Evolutionary conservation across 202 grass and related monocot species (phyloP).

Genomic region (Dendrocalamus latiflorus): DNA sequence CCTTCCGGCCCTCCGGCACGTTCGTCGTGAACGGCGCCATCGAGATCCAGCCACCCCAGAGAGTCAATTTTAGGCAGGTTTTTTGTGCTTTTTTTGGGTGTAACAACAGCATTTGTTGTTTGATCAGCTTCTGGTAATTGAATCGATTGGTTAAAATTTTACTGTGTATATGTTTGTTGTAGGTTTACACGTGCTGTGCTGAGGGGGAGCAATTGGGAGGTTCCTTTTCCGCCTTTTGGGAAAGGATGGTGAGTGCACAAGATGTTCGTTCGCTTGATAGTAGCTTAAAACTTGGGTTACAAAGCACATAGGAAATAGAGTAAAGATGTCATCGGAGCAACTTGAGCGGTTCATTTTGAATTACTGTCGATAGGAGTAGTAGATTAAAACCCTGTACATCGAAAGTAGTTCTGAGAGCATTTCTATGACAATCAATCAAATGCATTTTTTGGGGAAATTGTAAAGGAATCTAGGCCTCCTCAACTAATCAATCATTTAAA

Average conservation of each 20-base stretch:
- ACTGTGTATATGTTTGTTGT: no score
- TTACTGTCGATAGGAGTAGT: background rate
- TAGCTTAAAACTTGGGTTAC: background rate
- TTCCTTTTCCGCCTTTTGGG: slow-evolving; percentile 88
- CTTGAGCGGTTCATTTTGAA: background rate
- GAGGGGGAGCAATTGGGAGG: slow-evolving; percentile 64
- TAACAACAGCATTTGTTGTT: background rate
- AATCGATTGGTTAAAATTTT: background rate
- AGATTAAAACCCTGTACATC: background rate
- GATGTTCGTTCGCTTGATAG: background rate
- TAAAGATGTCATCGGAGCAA: background rate
- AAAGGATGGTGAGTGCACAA: slow-evolving; percentile 83
- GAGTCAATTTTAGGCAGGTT: slow-evolving; percentile 75
- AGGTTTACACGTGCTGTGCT: slow-evolving; percentile 70
- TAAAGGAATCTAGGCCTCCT: background rate
- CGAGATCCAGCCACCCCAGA: slow-evolving; percentile 63
- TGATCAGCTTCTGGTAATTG: background rate
- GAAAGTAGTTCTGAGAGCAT: background rate
- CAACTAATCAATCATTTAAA: background rate
- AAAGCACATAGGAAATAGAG: background rate
- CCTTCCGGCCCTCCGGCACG: slow-evolving; percentile 72
- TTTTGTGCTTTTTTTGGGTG: background rate
- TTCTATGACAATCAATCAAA: background rate
- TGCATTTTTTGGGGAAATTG: background rate
- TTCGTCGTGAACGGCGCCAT: slow-evolving; percentile 75